Evolutionary conservation across 2,329 filamentous ascomycete genomes (phyloP), one percentile per base, ranked within the genome.

Genomic region (Calonectria fujianensis): DNA sequence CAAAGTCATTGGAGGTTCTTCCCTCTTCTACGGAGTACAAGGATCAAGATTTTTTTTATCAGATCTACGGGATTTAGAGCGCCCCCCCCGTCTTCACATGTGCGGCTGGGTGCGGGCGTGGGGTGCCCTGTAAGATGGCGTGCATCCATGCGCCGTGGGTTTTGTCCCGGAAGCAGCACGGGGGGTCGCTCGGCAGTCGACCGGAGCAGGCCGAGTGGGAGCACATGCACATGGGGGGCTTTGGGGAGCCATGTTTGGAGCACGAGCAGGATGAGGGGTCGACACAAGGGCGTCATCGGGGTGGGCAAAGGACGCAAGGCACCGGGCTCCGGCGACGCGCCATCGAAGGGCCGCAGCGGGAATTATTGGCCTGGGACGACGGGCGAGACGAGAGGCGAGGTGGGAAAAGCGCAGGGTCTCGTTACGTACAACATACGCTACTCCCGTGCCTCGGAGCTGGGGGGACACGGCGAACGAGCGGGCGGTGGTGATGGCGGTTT

Each of bases 181-280:
- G 52, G 69, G 72, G 70, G 64, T 70, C 69, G 69, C 70, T 73
- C 70, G 66, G 74, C 35, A 74, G 70, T 66, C 66, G 48, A 74
- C 61, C 52, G 65, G 70, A 71, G 69, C n/a, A 51, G 35, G 37
- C 65, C 69, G 66, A 64, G 50, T 70, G 48, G 37, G 51, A 74
- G 67, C 50, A 11, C 54, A 70, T n/a, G 41, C 41, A 8, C 41
- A 41, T 9, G 41, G 71, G 31, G 27, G 52, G n/a, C 39, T 45
- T 65, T 35, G 68, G 27, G 45, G 31, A n/a, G 39, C 65, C 54
- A 64, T 31, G 14, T 13, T 16, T n/a, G 52, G 52, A 32, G 14
- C 29, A n/a, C 27, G 24, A 41, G 18, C n/a, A 35, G 52, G 24
- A 67, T 71, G 59, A 73, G 72, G 68, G 32, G 51, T 52, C 29